A percentile compares a stretch with the other conserved stretches of the same genome.
Conservation (phyloP, 306 rosid species). For the Mimosa pudica region DNA sequence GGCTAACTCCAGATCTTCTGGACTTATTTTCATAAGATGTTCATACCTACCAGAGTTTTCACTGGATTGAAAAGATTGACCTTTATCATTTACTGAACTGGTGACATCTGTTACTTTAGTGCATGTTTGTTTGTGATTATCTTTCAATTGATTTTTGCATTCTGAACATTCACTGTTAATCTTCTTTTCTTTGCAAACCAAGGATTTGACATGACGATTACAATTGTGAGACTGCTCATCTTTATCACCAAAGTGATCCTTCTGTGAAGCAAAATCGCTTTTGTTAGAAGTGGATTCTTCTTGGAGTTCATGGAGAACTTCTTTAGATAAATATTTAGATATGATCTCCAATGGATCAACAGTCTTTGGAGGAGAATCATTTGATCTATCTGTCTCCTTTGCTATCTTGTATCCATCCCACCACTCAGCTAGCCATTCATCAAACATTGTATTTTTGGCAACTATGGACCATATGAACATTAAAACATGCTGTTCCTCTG, state of each 20-base stretch:
- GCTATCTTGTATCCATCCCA: constrained; percentile 71
- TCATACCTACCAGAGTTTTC: constrained; percentile 45
- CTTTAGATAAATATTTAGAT: constrained; percentile 63
- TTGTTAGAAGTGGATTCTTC: constrained; percentile 43
- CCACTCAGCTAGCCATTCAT: constrained; percentile 92
- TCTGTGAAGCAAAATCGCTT: constrained; percentile 37
- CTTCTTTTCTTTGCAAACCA: constrained; percentile 39
- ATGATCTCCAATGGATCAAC: constrained; percentile 74
- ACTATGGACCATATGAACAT: constrained; percentile 81
- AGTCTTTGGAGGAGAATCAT: constrained; percentile 44
- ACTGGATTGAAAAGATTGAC: constrained; percentile 35
- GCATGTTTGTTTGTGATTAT: constrained; percentile 39
- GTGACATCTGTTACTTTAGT: constrained; percentile 35
- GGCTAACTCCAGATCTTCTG: constrained; percentile 75
- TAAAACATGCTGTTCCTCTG: constrained; percentile 71
- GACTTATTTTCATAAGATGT: constrained; percentile 66
- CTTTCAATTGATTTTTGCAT: constrained; percentile 27
- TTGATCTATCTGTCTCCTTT: constrained; percentile 52
- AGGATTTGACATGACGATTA: constrained; percentile 38
- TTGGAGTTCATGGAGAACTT: constrained; percentile 43
- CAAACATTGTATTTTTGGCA: constrained; percentile 84
- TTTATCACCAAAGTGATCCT: constrained; percentile 42
- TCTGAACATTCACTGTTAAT: constrained; percentile 38
- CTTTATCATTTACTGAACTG: constrained; percentile 25
- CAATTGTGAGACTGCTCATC: constrained; percentile 33